Base-by-base conservation (phyloP, 768 basidiomycete genomes). In the Rubroboletus satanas region DNA sequence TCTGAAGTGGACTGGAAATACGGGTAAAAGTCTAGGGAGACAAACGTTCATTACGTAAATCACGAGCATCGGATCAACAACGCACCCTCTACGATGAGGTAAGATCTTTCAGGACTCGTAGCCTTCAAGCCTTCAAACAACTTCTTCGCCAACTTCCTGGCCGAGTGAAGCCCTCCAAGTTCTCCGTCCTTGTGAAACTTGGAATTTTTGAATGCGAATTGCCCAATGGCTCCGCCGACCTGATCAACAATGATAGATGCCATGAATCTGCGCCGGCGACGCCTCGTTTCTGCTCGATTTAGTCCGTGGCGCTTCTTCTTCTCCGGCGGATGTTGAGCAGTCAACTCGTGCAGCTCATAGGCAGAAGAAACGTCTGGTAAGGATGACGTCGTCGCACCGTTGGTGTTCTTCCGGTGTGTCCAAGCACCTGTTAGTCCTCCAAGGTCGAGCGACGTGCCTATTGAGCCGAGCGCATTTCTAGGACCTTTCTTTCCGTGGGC, bases 1-100 rank as follows among this genome's bases (percentile, higher is more conserved):
- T 91, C 89, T n/a, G 79, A 73, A 31, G 81, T 81, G 0, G 82
- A 78, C 38, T 76, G 79, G 70, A 91, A 91, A 66, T 90, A 91
- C 0, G 89, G 88, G 62, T 82, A 75, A 64, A 91, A 91, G 64
- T 91, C 89, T 88, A 47, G 31, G 28, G 49, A n/a, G 56, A 47
- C 7, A 51, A 26, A 52, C 17, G 21, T 55, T 26, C 18, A 49
- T 50, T 10, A 35, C 42, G 23, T 18, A 11, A 32, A 42, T 49
- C 39, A 44, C 18, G 37, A 10, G 28, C 6, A 32, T 21, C 33
- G 17, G n/a, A 12, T 32, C 12, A 9, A 26, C 46, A 49, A 60
- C 74, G 42, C 49, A 83, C 87, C 87, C 63, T 88, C 83, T 12
- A 89, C 85, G 35, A 85, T 52, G 28, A 90, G 76, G 70, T 87